phyloP scores from a whole-genome alignment of 768 basidiomycete species.

The Collybia sp. region DNA sequence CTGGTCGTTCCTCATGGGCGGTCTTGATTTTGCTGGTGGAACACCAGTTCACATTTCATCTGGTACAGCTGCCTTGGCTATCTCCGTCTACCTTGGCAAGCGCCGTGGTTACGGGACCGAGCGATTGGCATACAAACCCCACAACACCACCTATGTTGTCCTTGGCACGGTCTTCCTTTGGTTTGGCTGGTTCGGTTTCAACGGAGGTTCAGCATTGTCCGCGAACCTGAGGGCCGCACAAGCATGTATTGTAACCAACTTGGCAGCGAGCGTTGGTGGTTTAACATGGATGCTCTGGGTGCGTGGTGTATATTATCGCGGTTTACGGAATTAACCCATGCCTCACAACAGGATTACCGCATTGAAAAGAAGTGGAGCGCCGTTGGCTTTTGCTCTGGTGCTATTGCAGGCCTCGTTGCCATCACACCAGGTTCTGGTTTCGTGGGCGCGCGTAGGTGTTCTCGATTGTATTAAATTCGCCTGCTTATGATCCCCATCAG shows the following conservation, averaged over 20 bases:
- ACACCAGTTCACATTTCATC: conserved; percentile 97
- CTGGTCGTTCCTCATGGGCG: conserved; percentile 74
- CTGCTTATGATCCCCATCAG: conserved; percentile 21
- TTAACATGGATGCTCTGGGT: conserved; percentile 92
- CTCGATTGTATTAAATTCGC: not conserved
- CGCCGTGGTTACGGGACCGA: conserved; percentile 90
- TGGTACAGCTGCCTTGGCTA: conserved; percentile 86
- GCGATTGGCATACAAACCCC: conserved; percentile 86
- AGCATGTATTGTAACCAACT: conserved; percentile 91
- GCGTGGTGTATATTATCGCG: conserved; percentile 9
- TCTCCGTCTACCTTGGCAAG: conserved; percentile 88
- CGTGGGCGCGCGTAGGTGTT: conserved; percentile 65
- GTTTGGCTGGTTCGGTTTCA: conserved; percentile 97
- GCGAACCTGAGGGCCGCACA: conserved; percentile 85
- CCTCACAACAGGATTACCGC: conserved; percentile 66
- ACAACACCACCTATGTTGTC: conserved; percentile 89
- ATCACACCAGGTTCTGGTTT: conserved; percentile 85
- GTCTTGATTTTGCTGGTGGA: conserved; percentile 91
- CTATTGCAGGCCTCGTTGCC: conserved; percentile 85
- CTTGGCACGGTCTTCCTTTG: conserved; percentile 93
- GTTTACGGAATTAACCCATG: not conserved
- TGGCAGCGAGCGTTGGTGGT: conserved; percentile 86
- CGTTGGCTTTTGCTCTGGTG: conserved; percentile 95
- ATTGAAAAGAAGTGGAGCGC: conserved; percentile 91
- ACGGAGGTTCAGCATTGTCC: conserved; percentile 86